phyloP scores from a whole-genome alignment of 2,329 filamentous ascomycete genomes.

The Scedosporium aurantiacum region DNA sequence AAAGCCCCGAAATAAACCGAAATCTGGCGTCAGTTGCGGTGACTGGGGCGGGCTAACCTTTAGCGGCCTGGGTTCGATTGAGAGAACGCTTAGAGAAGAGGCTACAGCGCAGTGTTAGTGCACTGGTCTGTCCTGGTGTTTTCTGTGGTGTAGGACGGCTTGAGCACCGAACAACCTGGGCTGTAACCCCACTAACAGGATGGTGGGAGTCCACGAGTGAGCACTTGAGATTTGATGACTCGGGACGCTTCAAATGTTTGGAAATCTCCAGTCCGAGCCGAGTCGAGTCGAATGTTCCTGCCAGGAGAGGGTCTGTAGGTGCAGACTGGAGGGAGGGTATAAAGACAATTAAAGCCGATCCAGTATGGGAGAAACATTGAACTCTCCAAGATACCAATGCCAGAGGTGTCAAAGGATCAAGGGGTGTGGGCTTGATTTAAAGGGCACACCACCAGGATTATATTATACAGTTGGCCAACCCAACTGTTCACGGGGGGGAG shows the following conservation, averaged over 20 bases:
- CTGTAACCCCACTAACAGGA: neutral
- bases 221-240: no score
- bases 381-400: neutral
- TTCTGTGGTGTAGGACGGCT: neutral
- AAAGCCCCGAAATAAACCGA: no score
- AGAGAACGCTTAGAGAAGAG: no score
- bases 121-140: neutral
- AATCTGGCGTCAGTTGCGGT: no score
- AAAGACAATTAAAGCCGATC: neutral
- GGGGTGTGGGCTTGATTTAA: neutral
- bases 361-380: neutral
- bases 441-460: neutral
- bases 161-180: neutral
- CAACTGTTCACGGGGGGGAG: neutral
- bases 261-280: neutral
- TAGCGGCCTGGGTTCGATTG: no score
- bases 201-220: neutral
- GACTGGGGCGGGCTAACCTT: no score
- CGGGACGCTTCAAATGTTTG: neutral
- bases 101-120: no score
- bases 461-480: neutral
- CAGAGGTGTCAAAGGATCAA: neutral
- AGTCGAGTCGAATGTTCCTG: neutral
- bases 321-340: neutral
- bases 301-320: neutral